A percentile compares a stretch with the other conserved stretches of the same genome.
phyloP scores from a whole-genome alignment of 257 asterid species.

The Solanum pennellii region DNA sequence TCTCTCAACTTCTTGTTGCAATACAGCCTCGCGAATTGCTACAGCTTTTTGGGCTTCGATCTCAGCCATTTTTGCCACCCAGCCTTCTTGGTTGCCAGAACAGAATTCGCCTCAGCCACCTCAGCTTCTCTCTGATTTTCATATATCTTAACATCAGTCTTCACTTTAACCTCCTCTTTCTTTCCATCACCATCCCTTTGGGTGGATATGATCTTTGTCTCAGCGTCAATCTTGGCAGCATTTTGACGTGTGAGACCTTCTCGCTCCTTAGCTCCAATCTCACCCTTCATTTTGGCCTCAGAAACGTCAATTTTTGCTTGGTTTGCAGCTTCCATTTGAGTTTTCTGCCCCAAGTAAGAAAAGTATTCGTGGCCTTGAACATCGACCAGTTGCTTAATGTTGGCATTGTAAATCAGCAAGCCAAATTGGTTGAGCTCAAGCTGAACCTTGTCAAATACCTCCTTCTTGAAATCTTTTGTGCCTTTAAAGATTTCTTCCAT shows the following conservation, averaged over 20 bases:
- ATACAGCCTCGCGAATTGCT: constrained; percentile 42
- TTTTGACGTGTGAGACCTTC: constrained; percentile 47
- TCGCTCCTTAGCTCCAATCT: constrained; percentile 36
- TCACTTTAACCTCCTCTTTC: constrained; percentile 39
- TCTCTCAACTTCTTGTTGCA: constrained; percentile 46
- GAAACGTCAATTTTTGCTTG: constrained; percentile 48
- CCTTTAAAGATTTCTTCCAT: constrained; percentile 55
- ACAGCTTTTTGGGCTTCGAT: constrained; percentile 49
- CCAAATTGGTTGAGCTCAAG: constrained; percentile 55
- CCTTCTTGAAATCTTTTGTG: constrained; percentile 45
- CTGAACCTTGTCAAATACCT: constrained; percentile 59
- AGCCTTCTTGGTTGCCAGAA: constrained; percentile 48
- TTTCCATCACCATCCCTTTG: constrained; percentile 41
- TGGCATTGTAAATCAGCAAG: constrained; percentile 47
- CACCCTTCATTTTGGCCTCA: constrained; percentile 65
- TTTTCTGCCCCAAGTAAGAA: constrained; percentile 57
- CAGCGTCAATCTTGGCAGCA: constrained; percentile 50
- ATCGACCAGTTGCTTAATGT: constrained; percentile 58
- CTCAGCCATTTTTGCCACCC: constrained; percentile 44
- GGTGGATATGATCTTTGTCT: constrained; percentile 41
- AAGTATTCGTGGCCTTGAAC: constrained; percentile 58
- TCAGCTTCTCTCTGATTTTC: constrained; percentile 46
- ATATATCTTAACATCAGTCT: constrained; percentile 34
- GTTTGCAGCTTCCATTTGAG: constrained; percentile 65
- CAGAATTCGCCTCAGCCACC: constrained; percentile 43